Conservation (phyloP, 1,139 yeast genomes). For the Entelexis paramagnoliae region DNA sequence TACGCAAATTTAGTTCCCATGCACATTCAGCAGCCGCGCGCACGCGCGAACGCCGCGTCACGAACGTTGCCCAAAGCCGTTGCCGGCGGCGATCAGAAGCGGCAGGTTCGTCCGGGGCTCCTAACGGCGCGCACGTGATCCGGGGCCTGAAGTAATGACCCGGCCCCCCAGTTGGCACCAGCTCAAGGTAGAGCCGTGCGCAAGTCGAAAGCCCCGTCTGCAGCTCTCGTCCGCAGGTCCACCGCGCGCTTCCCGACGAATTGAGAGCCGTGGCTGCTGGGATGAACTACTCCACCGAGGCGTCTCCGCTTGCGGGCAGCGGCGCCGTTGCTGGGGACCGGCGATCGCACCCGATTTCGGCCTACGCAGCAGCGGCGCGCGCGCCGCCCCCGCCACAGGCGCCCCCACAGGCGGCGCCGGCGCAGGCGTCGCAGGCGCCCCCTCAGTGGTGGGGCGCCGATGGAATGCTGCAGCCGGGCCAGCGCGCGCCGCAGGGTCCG, state of each 20-base stretch:
- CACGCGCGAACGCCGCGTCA: no score
- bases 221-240: neutral
- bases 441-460: constrained; percentile 8
- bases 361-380: neutral
- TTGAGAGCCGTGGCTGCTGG: constrained; percentile 5
- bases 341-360: constrained; percentile 1
- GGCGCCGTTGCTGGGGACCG: constrained; percentile 6
- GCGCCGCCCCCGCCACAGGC: neutral
- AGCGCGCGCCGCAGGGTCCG: neutral
- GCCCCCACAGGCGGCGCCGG: neutral
- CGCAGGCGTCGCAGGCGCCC: neutral
- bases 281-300: constrained; percentile 3
- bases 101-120: no score
- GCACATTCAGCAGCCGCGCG: no score
- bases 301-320: constrained; percentile 5
- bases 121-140: neutral
- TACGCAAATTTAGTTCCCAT: no score
- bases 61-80: no score
- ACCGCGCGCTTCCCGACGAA: neutral
- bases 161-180: neutral
- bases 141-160: neutral
- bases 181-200: constrained; percentile 1
- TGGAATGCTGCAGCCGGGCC: neutral
- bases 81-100: neutral
- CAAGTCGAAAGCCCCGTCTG: neutral